Evolutionary conservation across 345 rosid species (phyloP).

Genomic region (Sisymbrium altissimum): DNA sequence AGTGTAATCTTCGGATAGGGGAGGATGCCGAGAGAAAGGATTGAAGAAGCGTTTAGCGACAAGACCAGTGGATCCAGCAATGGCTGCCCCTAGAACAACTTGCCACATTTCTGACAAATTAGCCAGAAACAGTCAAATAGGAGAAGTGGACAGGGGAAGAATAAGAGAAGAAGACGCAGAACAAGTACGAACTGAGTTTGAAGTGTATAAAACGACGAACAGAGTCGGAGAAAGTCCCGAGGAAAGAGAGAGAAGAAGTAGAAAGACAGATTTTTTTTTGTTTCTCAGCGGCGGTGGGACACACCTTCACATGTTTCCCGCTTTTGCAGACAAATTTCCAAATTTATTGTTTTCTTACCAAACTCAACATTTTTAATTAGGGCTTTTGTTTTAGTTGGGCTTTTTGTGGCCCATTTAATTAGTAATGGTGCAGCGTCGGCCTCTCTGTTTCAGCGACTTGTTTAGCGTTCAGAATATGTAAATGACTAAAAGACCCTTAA

Average conservation of each 20-base stretch:
- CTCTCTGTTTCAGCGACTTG: background rate
- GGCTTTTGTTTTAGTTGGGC: background rate
- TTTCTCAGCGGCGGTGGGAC: conserved; percentile 28
- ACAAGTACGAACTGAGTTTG: conserved; percentile 9
- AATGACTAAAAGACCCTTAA: background rate
- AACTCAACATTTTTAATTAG: background rate
- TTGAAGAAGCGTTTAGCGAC: conserved; percentile 52
- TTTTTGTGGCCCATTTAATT: background rate
- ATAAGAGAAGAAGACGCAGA: conserved; percentile 3
- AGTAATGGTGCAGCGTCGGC: background rate
- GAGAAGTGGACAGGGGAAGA: background rate
- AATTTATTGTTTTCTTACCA: conserved; percentile 29
- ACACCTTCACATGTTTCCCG: conserved; percentile 57
- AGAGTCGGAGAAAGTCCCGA: conserved; percentile 26
- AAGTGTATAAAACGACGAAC: conserved; percentile 16
- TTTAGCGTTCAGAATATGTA: background rate
- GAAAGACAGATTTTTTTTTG: conserved; percentile 2
- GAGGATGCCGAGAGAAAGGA: conserved; percentile 26
- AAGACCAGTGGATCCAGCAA: conserved; percentile 71
- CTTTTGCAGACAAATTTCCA: conserved; percentile 31
- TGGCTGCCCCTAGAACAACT: conserved; percentile 60
- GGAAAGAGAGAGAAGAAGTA: conserved; percentile 6
- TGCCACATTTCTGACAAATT: conserved; percentile 62
- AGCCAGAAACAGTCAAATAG: background rate
- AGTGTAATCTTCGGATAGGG: background rate